Conservation (phyloP, 371 early-diverging fungal genomes). For the Zancudomyces culisetae region DNA sequence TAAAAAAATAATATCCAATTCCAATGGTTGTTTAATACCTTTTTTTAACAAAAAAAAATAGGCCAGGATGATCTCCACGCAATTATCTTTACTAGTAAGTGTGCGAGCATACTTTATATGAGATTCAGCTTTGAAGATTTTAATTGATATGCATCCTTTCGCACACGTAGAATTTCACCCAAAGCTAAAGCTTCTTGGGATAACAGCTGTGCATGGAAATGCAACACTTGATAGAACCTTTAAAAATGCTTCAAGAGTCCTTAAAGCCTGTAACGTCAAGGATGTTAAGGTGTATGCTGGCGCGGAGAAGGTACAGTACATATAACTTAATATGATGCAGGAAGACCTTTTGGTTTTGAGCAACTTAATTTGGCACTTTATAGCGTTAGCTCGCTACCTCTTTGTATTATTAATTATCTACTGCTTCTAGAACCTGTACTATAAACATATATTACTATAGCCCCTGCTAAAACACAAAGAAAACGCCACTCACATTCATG, state of each 20-base stretch:
- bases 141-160: not conserved
- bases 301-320: slow-evolving; percentile 4
- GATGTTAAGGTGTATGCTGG: slow-evolving; percentile 12
- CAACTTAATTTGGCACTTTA: not conserved
- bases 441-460: not conserved
- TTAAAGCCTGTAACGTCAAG: slow-evolving; percentile 16
- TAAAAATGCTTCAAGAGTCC: slow-evolving; percentile 5
- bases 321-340: not conserved
- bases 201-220: slow-evolving; percentile 12
- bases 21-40: no score
- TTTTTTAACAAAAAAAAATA: no score
- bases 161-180: slow-evolving; percentile 5
- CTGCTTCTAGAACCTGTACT: not conserved
- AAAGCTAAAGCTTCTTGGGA: slow-evolving; percentile 6
- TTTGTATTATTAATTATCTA: not conserved
- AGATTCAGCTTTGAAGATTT: not conserved
- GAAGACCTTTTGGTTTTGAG: not conserved
- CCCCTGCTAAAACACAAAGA: slow-evolving; percentile 11
- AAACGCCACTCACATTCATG: slow-evolving; percentile 15
- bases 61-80: slow-evolving; percentile 25
- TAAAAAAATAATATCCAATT: no score
- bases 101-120: not conserved
- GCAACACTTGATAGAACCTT: slow-evolving; percentile 5
- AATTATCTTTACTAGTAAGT: slow-evolving; percentile 14
- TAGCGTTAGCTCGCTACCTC: not conserved